A percentile compares a stretch with the other conserved stretches of the same genome.
phyloP scores from a whole-genome alignment of 2,329 filamentous ascomycete genomes.

The Rutstroemia sp. region DNA sequence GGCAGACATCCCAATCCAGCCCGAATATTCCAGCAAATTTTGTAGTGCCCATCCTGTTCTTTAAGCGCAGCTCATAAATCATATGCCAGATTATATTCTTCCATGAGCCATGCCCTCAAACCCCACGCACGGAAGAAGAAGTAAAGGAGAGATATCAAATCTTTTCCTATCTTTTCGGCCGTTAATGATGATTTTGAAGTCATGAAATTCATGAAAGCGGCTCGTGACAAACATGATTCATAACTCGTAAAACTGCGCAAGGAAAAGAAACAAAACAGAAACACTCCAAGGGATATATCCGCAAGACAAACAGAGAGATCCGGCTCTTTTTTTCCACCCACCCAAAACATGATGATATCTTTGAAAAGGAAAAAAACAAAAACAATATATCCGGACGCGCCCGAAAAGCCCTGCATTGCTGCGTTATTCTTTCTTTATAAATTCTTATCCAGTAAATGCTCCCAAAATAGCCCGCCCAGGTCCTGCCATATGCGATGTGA shows the following conservation, averaged over 20 bases:
- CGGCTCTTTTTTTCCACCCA: background rate
- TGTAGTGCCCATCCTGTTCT: background rate
- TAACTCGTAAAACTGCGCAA: conserved; percentile 5
- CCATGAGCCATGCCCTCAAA: background rate
- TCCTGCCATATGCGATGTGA: conserved; percentile 26
- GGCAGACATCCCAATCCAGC: background rate
- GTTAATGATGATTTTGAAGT: background rate
- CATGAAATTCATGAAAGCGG: background rate
- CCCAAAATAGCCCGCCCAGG: conserved; percentile 24
- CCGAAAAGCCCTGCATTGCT: conserved; percentile 51
- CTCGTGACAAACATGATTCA: conserved; percentile 14
- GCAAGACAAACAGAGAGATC: conserved; percentile 24
- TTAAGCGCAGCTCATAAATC: background rate
- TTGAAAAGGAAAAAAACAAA: conserved; percentile 20
- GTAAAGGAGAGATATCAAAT: background rate
- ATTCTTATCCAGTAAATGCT: conserved; percentile 27
- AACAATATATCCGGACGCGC: conserved; percentile 31
- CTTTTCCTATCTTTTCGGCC: background rate
- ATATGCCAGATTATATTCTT: background rate
- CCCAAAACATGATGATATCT: conserved; percentile 5
- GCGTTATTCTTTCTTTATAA: conserved; percentile 43
- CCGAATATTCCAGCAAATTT: background rate
- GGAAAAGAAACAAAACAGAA: conserved; percentile 17
- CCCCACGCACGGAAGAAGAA: background rate
- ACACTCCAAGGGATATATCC: conserved; percentile 21